Evolutionary conservation across 345 rosid species (phyloP), one percentile per base, ranked within the genome.

Genomic region (Hevea brasiliensis): DNA sequence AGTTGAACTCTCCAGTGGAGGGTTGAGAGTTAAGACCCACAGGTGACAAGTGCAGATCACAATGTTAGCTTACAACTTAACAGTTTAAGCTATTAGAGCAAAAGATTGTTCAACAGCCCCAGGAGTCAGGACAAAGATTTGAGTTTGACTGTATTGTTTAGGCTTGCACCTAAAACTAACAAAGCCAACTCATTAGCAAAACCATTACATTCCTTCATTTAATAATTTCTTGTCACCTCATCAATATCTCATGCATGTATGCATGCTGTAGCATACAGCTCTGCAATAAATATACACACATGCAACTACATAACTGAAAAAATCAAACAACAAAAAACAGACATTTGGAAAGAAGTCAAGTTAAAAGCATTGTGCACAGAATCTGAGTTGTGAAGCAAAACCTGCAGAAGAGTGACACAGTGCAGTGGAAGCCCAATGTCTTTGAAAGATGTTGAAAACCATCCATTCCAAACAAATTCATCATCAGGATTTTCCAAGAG

Each of bases 381-480:
- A 73, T 70, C 70, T 69, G 7, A 73, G 68, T 50, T 29, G 72
- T 53, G 51, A 82, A 82, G 82, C 61, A 72, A 81, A 88, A 95
- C 99, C 99, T 95, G 99, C 82, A 95, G 85, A 81, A 95, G 98
- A 74, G 78, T 87, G 75, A 88, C 90, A 72, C 98, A 95, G 42
- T 87, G 94, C 47, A 72, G 86, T 0, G 78, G 79, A 57, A 95
- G 85, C 68, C 97, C 93, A 70, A 89, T 84, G 74, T 79, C 81
- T 79, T 81, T 87, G 79, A 95, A 95, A 58, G 97, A 84, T 77
- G 78, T 45, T 9, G 98, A 89, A 27, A 95, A 81, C 98, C 98
- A 92, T 67, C 77, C 84, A 71, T 95, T 95, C 99, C 99, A 95
- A 63, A 95, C 97, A 81, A 95, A 95, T 79, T 92, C 99, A 35